Conservation (phyloP, 768 basidiomycete species). For the Gloeopeniophorella convolvens region DNA sequence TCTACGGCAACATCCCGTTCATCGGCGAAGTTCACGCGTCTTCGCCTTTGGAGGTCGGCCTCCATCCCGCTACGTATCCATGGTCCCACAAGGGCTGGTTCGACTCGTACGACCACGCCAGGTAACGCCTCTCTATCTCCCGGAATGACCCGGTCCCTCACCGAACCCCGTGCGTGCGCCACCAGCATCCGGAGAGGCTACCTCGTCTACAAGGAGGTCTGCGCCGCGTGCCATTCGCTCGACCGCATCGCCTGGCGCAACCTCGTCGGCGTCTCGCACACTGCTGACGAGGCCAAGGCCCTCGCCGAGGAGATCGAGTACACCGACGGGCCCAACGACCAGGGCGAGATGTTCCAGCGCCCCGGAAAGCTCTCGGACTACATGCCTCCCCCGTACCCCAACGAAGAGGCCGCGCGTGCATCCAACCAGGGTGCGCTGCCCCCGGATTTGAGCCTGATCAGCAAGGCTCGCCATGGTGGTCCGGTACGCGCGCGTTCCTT, state of each 20-base stretch:
- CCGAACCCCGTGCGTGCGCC: conserved; percentile 15
- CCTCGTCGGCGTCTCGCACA: conserved; percentile 96
- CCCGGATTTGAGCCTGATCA: conserved; percentile 94
- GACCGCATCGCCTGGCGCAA: conserved; percentile 99
- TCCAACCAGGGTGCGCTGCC: conserved; percentile 92
- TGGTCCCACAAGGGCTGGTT: conserved; percentile 88
- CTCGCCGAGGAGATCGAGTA: conserved; percentile 99
- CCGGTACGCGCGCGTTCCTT: conserved; percentile 54
- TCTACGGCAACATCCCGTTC: conserved; percentile 88
- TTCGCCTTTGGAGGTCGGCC: conserved; percentile 87
- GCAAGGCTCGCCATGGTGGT: conserved; percentile 96
- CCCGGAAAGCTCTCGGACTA: conserved; percentile 99
- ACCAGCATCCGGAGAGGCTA: conserved; percentile 89
- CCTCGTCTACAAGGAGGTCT: conserved; percentile 98
- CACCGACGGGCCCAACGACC: conserved; percentile 87
- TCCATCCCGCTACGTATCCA: conserved; percentile 81
- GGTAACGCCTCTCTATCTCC: conserved; percentile 45
- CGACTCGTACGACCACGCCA: conserved; percentile 93
- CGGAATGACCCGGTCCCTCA: conserved; percentile 11
- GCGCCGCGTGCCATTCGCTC: conserved; percentile 97
- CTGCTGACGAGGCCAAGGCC: conserved; percentile 77
- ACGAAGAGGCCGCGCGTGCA: conserved; percentile 95
- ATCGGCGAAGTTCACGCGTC: conserved; percentile 89
- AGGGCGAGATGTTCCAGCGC: conserved; percentile 98
- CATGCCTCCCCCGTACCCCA: conserved; percentile 90